Evolutionary conservation across 1,139 yeast species (phyloP).

Genomic region (Saccharomycopsis phalli): DNA sequence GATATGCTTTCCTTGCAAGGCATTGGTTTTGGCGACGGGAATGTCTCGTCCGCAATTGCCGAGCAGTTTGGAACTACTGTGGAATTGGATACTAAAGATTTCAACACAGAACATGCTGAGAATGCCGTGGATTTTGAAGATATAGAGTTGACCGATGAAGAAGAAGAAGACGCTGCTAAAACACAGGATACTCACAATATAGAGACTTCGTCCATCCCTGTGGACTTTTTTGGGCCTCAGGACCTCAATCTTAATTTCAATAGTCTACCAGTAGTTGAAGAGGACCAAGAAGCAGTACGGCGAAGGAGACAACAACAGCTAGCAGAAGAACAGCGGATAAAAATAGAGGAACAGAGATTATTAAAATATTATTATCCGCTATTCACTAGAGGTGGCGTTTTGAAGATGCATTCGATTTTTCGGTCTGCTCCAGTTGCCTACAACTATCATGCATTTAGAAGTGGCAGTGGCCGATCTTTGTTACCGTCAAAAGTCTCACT

Average conservation of each 20-base stretch:
- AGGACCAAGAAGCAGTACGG: not conserved
- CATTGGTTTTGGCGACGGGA: conserved; percentile 5
- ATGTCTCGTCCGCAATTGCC: conserved; percentile 15
- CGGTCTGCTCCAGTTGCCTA: conserved; percentile 44
- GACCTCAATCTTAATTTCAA: too few relatives aligned
- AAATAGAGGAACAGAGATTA: conserved; percentile 23
- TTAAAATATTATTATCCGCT: conserved; percentile 52
- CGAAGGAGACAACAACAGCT: not conserved
- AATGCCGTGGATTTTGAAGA: conserved; percentile 96
- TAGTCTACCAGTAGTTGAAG: not conserved
- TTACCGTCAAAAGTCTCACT: conserved; percentile 45
- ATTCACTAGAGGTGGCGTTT: conserved; percentile 45
- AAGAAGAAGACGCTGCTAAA: conserved; percentile 15
- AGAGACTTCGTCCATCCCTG: not conserved
- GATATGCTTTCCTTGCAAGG: not conserved
- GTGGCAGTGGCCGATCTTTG: conserved; percentile 39
- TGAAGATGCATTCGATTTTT: conserved; percentile 60
- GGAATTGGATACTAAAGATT: conserved; percentile 19
- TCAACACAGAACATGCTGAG: conserved; percentile 57
- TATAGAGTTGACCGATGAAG: conserved; percentile 91
- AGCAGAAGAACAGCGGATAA: conserved; percentile 17
- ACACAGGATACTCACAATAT: not conserved
- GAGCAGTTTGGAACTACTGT: conserved; percentile 13
- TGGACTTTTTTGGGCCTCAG: too few relatives aligned
- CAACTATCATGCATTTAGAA: conserved; percentile 2